Evolutionary conservation across 2,329 filamentous ascomycete species (phyloP), one percentile per base, ranked within the genome.

Genomic region (Chrysosphaeria jannelii): DNA sequence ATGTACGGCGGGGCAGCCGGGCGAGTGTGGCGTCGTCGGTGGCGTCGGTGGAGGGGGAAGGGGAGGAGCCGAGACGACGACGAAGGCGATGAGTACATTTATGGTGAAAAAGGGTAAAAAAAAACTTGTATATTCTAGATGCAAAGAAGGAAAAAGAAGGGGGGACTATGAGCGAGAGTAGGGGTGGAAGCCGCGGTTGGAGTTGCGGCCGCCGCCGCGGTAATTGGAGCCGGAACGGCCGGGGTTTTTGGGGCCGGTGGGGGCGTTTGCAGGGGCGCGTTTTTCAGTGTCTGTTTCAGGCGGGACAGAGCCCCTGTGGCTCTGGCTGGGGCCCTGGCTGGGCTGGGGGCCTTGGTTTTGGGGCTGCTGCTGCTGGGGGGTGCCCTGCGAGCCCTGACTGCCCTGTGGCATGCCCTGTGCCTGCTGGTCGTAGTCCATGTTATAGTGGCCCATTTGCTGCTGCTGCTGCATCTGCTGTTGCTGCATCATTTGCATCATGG

Each of bases 351-450:
- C 43, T 34, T 46, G 51, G 33, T 67, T 66, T 10, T 17, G 13
- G 14, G 16, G 14, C 22, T 23, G 22, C 5, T 13, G 14, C 24
- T 19, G 19, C 15, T 10, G 10, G 21, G 12, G n/a, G n/a, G n/a
- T n/a, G n/a, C n/a, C n/a, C n/a, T n/a, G n/a, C n/a, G n/a, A n/a
- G n/a, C 10, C 22, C 25, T 8, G 10, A 8, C 9, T 12, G n/a
- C 17, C 9, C 18, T n/a, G 10, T 10, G 13, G 22, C 14, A 21
- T 8, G 21, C 74, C n/a, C n/a, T n/a, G n/a, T n/a, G n/a, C n/a
- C n/a, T n/a, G n/a, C n/a, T n/a, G n/a, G 40, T 91, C 81, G 40
- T 93, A 81, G 42, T 91, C 93, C 78, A 90, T 90, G 37, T 81
- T 81, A 3, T 28, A 21, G 23, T n/a, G 21, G 19, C 13, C 14